A percentile compares a stretch with the other conserved stretches of the same genome.
Conservation (phyloP, 352 stramenopile genomes). For the Globisporangium spiculum region DNA sequence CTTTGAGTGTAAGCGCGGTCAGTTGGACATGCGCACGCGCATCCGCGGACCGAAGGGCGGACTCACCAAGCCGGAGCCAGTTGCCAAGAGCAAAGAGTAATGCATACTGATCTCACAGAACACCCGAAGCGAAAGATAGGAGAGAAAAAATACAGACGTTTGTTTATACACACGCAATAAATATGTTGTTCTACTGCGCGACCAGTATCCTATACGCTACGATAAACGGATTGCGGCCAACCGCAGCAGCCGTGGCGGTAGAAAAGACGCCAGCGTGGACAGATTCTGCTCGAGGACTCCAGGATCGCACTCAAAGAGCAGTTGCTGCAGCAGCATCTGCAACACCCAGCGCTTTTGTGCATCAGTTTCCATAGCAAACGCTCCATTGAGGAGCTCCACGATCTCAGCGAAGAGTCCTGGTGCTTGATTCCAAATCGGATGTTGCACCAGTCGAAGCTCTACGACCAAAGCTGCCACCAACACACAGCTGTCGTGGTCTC, state of each 20-base stretch:
- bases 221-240: slow-evolving; percentile 1
- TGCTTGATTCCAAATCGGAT: slow-evolving; percentile 22
- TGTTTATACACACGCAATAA: neutral
- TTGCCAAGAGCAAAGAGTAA: slow-evolving; percentile 18
- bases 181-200: neutral
- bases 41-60: slow-evolving; percentile 79
- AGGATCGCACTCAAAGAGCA: slow-evolving; percentile 45
- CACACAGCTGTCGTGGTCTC: slow-evolving; percentile 26
- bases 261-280: slow-evolving; percentile 12
- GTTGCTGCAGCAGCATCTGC: slow-evolving; percentile 34
- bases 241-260: slow-evolving; percentile 16
- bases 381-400: slow-evolving; percentile 25
- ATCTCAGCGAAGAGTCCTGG: slow-evolving; percentile 22
- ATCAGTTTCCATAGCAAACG: slow-evolving; percentile 23
- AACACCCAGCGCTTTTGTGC: slow-evolving; percentile 27
- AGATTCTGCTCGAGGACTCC: slow-evolving; percentile 15
- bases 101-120: neutral
- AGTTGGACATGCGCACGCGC: slow-evolving; percentile 82
- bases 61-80: slow-evolving; percentile 37
- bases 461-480: slow-evolving; percentile 26
- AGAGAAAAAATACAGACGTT: neutral
- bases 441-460: slow-evolving; percentile 12
- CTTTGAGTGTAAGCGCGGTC: slow-evolving; percentile 84
- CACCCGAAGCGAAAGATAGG: neutral
- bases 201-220: neutral